Evolutionary conservation across 768 basidiomycete species (phyloP).

Genomic region (Psilocybe tampanensis): DNA sequence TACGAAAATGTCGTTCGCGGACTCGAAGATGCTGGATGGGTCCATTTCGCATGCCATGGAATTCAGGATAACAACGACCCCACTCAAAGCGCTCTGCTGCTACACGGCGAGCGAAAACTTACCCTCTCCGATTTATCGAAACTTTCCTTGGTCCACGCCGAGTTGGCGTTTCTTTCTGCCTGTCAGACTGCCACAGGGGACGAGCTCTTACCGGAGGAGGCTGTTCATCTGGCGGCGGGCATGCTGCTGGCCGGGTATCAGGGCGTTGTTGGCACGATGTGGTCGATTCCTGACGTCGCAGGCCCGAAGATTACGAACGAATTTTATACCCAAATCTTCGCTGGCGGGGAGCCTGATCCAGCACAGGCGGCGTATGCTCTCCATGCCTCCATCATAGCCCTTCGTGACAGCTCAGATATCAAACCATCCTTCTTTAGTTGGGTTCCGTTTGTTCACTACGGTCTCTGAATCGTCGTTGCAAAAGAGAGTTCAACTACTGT

Average conservation of each 20-base stretch:
- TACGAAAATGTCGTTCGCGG: background rate
- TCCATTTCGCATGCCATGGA: constrained; percentile 7
- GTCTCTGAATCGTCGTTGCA: background rate
- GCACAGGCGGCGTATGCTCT: background rate
- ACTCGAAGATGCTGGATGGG: constrained; percentile 1
- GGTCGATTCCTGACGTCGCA: constrained; percentile 3
- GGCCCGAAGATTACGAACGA: background rate
- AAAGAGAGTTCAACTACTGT: too few relatives aligned
- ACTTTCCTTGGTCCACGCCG: background rate
- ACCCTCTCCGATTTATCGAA: constrained; percentile 1
- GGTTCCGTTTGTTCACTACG: constrained; percentile 8
- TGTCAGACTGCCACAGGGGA: constrained; percentile 10
- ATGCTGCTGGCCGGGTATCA: constrained; percentile 7
- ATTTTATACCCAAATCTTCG: background rate
- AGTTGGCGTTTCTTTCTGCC: constrained; percentile 5
- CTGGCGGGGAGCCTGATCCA: background rate
- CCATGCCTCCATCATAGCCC: background rate
- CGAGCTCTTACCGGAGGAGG: constrained; percentile 8
- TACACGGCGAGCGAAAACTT: background rate
- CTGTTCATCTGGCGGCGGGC: constrained; percentile 2
- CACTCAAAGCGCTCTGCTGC: background rate
- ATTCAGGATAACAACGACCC: background rate
- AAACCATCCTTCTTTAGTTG: constrained; percentile 3
- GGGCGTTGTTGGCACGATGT: constrained; percentile 9
- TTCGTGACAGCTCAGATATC: background rate